Evolutionary conservation across 768 basidiomycete genomes (phyloP), one percentile per base, ranked within the genome.

Genomic region (Lactifluus piperatus): DNA sequence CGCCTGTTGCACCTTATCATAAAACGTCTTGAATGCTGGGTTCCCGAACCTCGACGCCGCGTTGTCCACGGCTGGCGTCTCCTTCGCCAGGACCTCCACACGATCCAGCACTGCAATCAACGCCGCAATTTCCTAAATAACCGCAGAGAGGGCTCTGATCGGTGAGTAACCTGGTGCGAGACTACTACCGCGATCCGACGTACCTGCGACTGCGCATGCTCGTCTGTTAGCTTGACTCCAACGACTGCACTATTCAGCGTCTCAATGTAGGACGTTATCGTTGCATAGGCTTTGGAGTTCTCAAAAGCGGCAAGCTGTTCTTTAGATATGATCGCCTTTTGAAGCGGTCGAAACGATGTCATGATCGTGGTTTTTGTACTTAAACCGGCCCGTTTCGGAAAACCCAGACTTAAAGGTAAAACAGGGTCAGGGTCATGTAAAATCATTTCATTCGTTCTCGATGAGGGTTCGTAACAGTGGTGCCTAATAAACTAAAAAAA

Each of bases 31-130:
- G 72, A 99, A 99, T 0, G 97, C 97, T 4, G 97, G 97, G 72
- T 99, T 99, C 2, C 97, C 95, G 68, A 99, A 99, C 30, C 95
- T 78, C 41, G 94, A 97, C 4, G 85, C 85, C 51, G 85, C 79
- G 69, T 97, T 98, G 64, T 94, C 87, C 18, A 94, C 84, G 0
- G 94, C 85, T 1, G 95, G 97, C 0, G 83, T 93, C 4, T 76
- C 78, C 18, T 76, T 75, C 9, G 83, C 90, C 13, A 88, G 74
- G 18, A 74, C 69, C 66, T 90, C 84, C 2, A 98, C 81, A 13
- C 72, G 70, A 30, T 86, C 80, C 2, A 98, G 76, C 1, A 94
- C 70, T 0, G 68, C 66, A 10, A 97, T 69, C 11, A 95, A 73
- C 13, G 82, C 77, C 37, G 70, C 64, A 7, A 91, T 79, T 26